Conservation (phyloP, 73 alveolate species). For the Durusdinium trenchii region DNA sequence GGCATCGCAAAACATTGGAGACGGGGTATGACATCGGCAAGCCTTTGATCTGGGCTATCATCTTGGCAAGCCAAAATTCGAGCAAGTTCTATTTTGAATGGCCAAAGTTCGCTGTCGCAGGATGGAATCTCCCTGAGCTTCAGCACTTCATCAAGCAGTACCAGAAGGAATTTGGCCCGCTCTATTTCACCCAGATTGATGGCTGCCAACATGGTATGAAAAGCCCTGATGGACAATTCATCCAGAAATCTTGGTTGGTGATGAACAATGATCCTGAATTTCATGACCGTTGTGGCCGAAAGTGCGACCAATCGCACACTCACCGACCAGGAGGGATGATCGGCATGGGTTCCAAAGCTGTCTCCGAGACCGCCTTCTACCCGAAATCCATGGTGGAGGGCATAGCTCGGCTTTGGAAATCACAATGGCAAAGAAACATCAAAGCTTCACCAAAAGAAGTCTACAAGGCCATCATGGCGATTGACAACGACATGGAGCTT, state of each 20-base stretch:
- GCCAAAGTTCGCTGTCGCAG: not conserved
- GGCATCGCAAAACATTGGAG: not conserved
- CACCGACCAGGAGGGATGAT: not conserved
- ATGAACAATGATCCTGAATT: not conserved
- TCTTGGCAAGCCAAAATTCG: not conserved
- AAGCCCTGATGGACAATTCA: not conserved
- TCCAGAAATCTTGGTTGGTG: not conserved
- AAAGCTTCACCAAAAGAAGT: not conserved
- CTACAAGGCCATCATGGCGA: not conserved
- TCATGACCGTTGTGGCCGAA: not conserved
- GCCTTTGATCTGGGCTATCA: not conserved
- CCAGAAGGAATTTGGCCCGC: not conserved
- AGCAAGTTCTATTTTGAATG: constrained; percentile 19
- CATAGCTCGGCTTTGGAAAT: not conserved
- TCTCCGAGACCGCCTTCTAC: not conserved
- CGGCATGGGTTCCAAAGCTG: not conserved
- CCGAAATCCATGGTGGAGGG: not conserved
- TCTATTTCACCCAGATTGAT: not conserved
- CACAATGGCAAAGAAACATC: not conserved
- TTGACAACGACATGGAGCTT: not conserved
- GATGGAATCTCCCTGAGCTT: not conserved
- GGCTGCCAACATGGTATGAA: constrained; percentile 17
- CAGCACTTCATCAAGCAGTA: not conserved
- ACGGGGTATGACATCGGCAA: constrained; percentile 27
- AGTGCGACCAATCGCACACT: not conserved